Evolutionary conservation across 192 early-diverging fungal genomes (phyloP).

Genomic region (Phlyctochytrium bullatum): DNA sequence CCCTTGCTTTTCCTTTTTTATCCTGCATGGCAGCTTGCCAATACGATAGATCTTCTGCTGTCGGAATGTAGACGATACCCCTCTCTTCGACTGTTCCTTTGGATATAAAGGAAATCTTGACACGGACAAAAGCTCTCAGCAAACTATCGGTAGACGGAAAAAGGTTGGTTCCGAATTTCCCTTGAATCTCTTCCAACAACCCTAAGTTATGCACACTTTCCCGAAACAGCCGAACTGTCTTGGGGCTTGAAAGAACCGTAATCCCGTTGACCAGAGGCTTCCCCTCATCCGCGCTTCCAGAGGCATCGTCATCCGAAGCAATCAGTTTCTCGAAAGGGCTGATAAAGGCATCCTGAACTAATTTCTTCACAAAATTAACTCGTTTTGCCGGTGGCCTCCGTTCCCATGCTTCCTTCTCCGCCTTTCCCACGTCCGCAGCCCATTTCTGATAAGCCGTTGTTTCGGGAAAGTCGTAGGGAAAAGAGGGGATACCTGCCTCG

Average conservation of each 20-base stretch:
- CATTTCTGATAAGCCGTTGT: conserved; percentile 62
- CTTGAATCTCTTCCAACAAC: no score
- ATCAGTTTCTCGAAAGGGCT: conserved; percentile 53
- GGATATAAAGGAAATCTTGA: conserved; percentile 49
- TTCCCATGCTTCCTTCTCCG: conserved; percentile 50
- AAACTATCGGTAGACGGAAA: not conserved
- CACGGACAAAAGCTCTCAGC: conserved; percentile 41
- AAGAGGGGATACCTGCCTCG: conserved; percentile 72
- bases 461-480: conserved; percentile 84
- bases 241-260: not conserved
- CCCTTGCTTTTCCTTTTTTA: no score
- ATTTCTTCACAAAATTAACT: conserved; percentile 72
- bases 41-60: conserved; percentile 42
- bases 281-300: conserved; percentile 27
- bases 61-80: conserved; percentile 55
- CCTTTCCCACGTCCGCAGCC: conserved; percentile 38
- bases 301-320: conserved; percentile 6
- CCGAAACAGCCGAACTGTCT: conserved; percentile 10
- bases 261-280: not conserved
- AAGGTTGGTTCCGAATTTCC: conserved; percentile 6
- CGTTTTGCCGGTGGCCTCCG: conserved; percentile 78
- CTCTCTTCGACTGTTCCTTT: conserved; percentile 47
- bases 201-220: no score
- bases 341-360: conserved; percentile 67
- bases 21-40: conserved; percentile 35